Conservation (phyloP, 148 eudicot species). For the Vaccinium corymbosum region DNA sequence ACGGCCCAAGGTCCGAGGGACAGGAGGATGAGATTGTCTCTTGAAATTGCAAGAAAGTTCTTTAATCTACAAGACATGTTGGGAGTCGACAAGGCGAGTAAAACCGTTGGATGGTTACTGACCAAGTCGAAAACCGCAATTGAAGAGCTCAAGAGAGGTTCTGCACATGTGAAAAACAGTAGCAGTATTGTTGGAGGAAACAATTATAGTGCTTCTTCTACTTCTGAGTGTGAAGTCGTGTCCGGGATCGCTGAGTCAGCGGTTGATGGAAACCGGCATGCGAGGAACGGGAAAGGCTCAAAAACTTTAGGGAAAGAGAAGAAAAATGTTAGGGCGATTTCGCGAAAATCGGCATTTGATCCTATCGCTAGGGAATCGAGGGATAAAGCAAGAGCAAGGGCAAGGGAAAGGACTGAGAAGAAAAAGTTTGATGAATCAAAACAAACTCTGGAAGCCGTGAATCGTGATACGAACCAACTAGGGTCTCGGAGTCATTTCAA, state of each 20-base stretch:
- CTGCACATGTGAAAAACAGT: slow-evolving; percentile 9
- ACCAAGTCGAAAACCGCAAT: slow-evolving; percentile 38
- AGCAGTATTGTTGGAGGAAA: background rate
- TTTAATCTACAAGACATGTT: slow-evolving; percentile 59
- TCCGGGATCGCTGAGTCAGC: slow-evolving; percentile 19
- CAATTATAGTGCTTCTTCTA: slow-evolving; percentile 37
- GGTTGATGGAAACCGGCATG: background rate
- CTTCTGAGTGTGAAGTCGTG: slow-evolving; percentile 46
- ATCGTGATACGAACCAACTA: background rate
- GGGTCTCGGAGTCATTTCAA: slow-evolving; percentile 20
- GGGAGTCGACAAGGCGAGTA: slow-evolving; percentile 62
- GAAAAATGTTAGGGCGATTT: slow-evolving; percentile 10
- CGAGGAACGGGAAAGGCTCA: slow-evolving; percentile 1
- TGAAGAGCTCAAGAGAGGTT: slow-evolving; percentile 29
- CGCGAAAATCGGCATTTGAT: slow-evolving; percentile 23
- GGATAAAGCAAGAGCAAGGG: slow-evolving; percentile 36
- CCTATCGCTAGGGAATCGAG: slow-evolving; percentile 29
- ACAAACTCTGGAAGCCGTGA: background rate
- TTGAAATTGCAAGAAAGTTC: slow-evolving; percentile 54
- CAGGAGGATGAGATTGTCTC: slow-evolving; percentile 69
- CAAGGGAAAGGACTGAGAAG: slow-evolving; percentile 37
- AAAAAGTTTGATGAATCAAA: slow-evolving; percentile 15
- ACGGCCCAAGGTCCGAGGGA: slow-evolving; percentile 68
- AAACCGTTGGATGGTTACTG: slow-evolving; percentile 63
- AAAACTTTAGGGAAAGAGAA: background rate